Conservation (phyloP, 768 basidiomycete species). For the Xerocomus potaroensis region DNA sequence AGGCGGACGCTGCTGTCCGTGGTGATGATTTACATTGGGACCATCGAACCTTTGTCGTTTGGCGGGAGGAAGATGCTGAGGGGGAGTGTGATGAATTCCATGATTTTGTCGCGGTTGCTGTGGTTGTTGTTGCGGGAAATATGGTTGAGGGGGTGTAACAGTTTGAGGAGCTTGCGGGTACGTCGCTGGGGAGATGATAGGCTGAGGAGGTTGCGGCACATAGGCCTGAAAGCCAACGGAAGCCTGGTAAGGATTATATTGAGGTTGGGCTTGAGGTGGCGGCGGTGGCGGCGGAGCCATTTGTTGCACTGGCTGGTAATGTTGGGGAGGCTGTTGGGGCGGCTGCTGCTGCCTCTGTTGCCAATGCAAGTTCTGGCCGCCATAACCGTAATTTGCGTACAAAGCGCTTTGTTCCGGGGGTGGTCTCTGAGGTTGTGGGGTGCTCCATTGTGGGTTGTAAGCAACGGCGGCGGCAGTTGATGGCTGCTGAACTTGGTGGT, state of each 20-base stretch:
- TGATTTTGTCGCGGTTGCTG: conserved; percentile 45
- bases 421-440: conserved; percentile 61
- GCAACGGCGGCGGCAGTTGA: conserved; percentile 37
- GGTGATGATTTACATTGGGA: conserved; percentile 46
- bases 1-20: conserved; percentile 38
- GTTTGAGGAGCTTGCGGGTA: conserved; percentile 42
- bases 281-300: conserved; percentile 51
- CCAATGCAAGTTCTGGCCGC: conserved; percentile 58
- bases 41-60: conserved; percentile 89
- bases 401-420: conserved; percentile 77
- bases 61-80: conserved; percentile 85
- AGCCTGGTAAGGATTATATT: conserved; percentile 76
- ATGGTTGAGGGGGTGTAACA: conserved; percentile 38
- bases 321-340: conserved; percentile 43
- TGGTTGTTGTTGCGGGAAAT: conserved; percentile 36
- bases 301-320: conserved; percentile 45
- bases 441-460: conserved; percentile 65
- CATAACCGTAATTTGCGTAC: conserved; percentile 92
- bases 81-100: conserved; percentile 55
- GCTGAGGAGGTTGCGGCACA: conserved; percentile 56
- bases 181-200: conserved; percentile 45
- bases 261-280: conserved; percentile 55
- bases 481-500: conserved; percentile 36
- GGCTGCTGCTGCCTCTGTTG: conserved; percentile 66
- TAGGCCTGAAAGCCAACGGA: conserved; percentile 63